A percentile compares a stretch with the other conserved stretches of the same genome.
Evolutionary conservation across 2,329 filamentous ascomycete genomes (phyloP).

Genomic region (Cladosporium sp.): DNA sequence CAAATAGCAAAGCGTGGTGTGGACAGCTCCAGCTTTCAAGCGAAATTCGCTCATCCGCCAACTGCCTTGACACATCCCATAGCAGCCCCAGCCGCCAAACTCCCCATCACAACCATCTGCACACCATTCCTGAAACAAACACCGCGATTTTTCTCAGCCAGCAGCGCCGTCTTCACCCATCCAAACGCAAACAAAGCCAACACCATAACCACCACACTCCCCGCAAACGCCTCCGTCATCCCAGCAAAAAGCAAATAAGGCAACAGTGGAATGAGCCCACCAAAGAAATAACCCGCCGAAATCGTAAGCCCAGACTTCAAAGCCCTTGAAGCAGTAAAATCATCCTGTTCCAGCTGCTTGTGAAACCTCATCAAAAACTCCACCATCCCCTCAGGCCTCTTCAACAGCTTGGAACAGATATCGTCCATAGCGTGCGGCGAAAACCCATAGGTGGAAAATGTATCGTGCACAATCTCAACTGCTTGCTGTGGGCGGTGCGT

Average conservation of each 20-base stretch:
- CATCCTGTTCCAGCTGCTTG: constrained; percentile 42
- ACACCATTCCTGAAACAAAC: constrained; percentile 57
- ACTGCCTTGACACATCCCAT: constrained; percentile 60
- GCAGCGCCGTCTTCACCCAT: constrained; percentile 58
- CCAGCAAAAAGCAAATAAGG: constrained; percentile 59
- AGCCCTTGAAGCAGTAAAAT: constrained; percentile 38
- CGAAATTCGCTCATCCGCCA: constrained; percentile 35
- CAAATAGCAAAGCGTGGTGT: background rate
- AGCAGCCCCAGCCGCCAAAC: constrained; percentile 61
- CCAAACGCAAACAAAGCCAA: constrained; percentile 60
- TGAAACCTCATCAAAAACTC: constrained; percentile 48
- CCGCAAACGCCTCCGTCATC: constrained; percentile 50
- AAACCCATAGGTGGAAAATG: constrained; percentile 40
- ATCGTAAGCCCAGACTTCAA: constrained; percentile 60
- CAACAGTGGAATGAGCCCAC: constrained; percentile 65
- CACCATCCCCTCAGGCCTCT: constrained; percentile 32
- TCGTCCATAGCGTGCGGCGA: constrained; percentile 27
- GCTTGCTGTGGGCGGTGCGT: constrained; percentile 35
- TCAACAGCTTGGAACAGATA: background rate
- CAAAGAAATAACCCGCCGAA: constrained; percentile 64
- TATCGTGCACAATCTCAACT: constrained; percentile 36
- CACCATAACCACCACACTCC: constrained; percentile 58
- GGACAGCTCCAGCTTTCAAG: no score
- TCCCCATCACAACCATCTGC: constrained; percentile 62
- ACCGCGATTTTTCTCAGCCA: constrained; percentile 38